These are phyloP conservation scores for Exophiala spinifera DNA, from an alignment of 2,329 filamentous ascomycete genomes.

Conservation along the genomic window DNA sequence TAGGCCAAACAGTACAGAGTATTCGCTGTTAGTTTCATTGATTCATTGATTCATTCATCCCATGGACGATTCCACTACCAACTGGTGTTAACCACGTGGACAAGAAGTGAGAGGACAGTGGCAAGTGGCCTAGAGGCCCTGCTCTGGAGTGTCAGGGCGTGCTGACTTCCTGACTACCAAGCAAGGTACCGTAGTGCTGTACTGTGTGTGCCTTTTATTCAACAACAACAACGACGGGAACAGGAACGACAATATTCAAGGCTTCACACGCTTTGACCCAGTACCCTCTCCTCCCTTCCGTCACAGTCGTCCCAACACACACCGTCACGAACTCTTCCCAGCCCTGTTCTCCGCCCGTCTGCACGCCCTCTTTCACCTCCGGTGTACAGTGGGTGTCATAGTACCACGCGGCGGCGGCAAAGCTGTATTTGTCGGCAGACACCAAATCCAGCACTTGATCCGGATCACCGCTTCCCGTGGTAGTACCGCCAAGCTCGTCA, in stretches of 20 bases:
- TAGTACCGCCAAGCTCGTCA: slow-evolving; percentile 31
- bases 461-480: slow-evolving; percentile 38
- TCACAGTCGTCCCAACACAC: slow-evolving; percentile 53
- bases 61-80: too few species aligned
- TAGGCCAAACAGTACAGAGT: too few species aligned
- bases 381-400: slow-evolving; percentile 52
- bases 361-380: slow-evolving; percentile 45
- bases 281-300: slow-evolving; percentile 46
- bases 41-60: too few species aligned
- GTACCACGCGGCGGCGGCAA: slow-evolving; percentile 62
- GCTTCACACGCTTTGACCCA: slow-evolving; percentile 50
- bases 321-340: slow-evolving; percentile 53
- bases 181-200: too few species aligned
- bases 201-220: too few species aligned
- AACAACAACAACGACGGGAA: too few species aligned
- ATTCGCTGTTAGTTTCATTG: too few species aligned
- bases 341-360: slow-evolving; percentile 47
- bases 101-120: too few species aligned
- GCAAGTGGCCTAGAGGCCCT: too few species aligned
- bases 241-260: slow-evolving; percentile 39
- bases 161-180: too few species aligned
- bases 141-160: too few species aligned
- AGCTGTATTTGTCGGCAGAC: slow-evolving; percentile 50
- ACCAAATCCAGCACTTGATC: slow-evolving; percentile 51
- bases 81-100: too few species aligned